phyloP scores from a whole-genome alignment of 2,329 filamentous ascomycete species.

The Cadophora sp. region DNA sequence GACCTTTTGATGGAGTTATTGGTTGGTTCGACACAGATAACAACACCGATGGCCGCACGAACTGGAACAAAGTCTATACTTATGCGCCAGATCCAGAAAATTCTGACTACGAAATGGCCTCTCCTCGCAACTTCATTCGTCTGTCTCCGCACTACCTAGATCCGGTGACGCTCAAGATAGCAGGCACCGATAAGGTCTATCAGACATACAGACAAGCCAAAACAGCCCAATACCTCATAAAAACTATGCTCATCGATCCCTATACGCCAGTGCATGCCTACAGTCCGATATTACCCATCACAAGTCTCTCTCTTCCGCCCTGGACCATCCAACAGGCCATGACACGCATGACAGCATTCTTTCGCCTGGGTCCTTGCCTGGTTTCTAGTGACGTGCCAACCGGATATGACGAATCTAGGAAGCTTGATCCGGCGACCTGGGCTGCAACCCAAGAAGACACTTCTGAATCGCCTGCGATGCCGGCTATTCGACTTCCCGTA shows the following conservation, averaged over 20 bases:
- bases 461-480: no score
- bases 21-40: constrained; percentile 18
- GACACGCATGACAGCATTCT: constrained; percentile 14
- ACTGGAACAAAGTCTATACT: constrained; percentile 6
- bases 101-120: neutral
- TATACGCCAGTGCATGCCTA: constrained; percentile 23
- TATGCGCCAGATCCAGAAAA: neutral
- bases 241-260: constrained; percentile 27
- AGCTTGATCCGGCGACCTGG: neutral
- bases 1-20: constrained; percentile 25
- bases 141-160: constrained; percentile 18
- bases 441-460: neutral
- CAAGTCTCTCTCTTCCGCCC: constrained; percentile 6
- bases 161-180: neutral
- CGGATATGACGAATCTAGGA: neutral
- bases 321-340: constrained; percentile 18
- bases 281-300: constrained; percentile 19
- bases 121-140: constrained; percentile 5
- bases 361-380: constrained; percentile 13
- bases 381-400: constrained; percentile 5
- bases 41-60: neutral
- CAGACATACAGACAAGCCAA: neutral
- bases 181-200: neutral
- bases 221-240: constrained; percentile 3
- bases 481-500: constrained; percentile 1